These are phyloP conservation scores for Gilbertella persicaria DNA, from an alignment of 371 early-diverging fungal genomes.

Conservation along the genomic window DNA sequence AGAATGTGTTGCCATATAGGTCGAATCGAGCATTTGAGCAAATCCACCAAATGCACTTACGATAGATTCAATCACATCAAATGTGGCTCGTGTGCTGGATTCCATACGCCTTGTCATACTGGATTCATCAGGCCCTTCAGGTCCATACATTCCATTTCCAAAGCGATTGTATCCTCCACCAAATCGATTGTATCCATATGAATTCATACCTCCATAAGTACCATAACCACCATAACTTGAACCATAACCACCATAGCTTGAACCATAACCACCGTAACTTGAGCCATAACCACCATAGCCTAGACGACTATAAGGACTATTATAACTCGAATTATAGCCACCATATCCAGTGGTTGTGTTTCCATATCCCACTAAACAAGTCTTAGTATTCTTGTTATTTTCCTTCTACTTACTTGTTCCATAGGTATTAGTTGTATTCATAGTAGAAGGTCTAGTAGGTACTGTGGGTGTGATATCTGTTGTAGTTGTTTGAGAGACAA, in stretches of 20 bases:
- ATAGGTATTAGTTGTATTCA: conserved; percentile 4
- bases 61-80: conserved; percentile 86
- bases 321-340: conserved; percentile 19
- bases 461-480: conserved; percentile 30
- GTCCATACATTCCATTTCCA: conserved; percentile 47
- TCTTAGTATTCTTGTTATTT: conserved; percentile 1
- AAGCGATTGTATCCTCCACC: conserved; percentile 42
- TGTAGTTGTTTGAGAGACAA: conserved; percentile 23
- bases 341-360: conserved; percentile 19
- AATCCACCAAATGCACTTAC: conserved; percentile 96
- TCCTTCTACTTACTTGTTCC: conserved; percentile 13
- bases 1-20: conserved; percentile 95
- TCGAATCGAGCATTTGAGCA: conserved; percentile 95
- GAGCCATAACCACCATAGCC: conserved; percentile 29
- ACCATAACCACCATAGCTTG: conserved; percentile 18
- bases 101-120: conserved; percentile 82
- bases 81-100: conserved; percentile 84
- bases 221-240: conserved; percentile 28
- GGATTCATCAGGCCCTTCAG: conserved; percentile 57
- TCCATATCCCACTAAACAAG: conserved; percentile 5
- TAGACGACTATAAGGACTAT: conserved; percentile 35
- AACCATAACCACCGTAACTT: conserved; percentile 16
- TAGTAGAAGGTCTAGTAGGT: conserved; percentile 33
- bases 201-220: conserved; percentile 34
- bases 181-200: conserved; percentile 37